Evolutionary conservation across 805 yeast species (phyloP), one percentile per base, ranked within the genome.

Genomic region (Myxozyma nipponensis): DNA sequence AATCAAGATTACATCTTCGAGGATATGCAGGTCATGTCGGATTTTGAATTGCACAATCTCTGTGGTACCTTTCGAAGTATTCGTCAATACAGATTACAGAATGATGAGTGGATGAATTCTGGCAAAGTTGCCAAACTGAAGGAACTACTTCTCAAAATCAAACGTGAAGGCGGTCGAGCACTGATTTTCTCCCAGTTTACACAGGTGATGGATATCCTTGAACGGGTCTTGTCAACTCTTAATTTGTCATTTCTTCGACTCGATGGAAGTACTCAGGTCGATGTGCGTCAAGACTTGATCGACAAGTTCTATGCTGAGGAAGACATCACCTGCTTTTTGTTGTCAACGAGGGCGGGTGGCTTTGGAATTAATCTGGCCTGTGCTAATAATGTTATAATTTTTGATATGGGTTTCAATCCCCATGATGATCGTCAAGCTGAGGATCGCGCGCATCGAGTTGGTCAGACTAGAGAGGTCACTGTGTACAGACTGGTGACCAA

Each of bases 361-460:
- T 93, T 93, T 69, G 99, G 99, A 50, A 93, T 93, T 69, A 93
- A 93, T 64, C 76, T 93, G 62, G 93, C 95, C 1, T 93, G 95
- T 64, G 98, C 99, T 5, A 91, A 88, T 65, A 81, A 83, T 54
- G 98, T 93, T 1, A 76, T 93, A 46, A 86, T 93, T 28, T 90
- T 83, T 64, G 99, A 93, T 66, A 91, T 89, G 66, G 83, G 95
- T 44, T 93, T 93, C 72, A 93, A 93, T 64, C 99, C 99, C 0
- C 98, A 93, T 67, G 98, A 93, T 66, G 99, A 93, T 65, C 85
- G 85, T 64, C 99, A 93, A 71, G 99, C 99, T 1, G 98, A 95
- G 66, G 99, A 93, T 68, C 79, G 99, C 65, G 96, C 98, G 0
- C 99, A 93, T 67, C 78, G 99, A 68, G 96, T 93, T 23, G 98